Conservation (phyloP, 1,284 basidiomycete genomes). For the Ustilago hordei region DNA sequence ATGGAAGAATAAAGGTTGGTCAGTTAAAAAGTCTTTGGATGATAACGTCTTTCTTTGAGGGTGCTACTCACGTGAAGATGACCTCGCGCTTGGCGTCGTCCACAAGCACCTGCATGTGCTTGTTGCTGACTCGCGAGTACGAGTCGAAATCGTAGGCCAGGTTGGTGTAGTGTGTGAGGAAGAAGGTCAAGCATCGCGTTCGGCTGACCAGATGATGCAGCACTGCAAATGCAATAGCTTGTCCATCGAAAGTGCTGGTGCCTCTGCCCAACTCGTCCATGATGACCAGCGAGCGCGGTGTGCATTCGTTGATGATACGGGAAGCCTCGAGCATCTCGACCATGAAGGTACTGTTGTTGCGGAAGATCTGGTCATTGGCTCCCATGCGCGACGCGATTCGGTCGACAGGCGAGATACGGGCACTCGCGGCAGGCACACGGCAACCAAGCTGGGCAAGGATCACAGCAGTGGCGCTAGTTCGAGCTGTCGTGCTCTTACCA, state of each 20-base stretch:
- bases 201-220: constrained; percentile 65
- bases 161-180: constrained; percentile 68
- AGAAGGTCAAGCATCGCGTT: constrained; percentile 68
- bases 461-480: constrained; percentile 95
- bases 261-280: constrained; percentile 70
- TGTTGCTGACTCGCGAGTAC: constrained; percentile 66
- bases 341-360: constrained; percentile 69
- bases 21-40: constrained; percentile 5
- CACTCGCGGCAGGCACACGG: constrained; percentile 87
- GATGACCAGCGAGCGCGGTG: constrained; percentile 68
- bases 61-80: constrained; percentile 63
- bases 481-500: constrained; percentile 75
- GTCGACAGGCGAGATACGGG: constrained; percentile 88
- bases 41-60: neutral
- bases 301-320: constrained; percentile 67
- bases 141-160: constrained; percentile 63
- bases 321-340: constrained; percentile 69
- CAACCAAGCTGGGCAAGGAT: constrained; percentile 99
- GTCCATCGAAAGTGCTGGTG: constrained; percentile 69
- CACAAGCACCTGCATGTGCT: constrained; percentile 69
- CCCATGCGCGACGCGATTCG: constrained; percentile 97
- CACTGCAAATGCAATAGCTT: constrained; percentile 68
- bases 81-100: constrained; percentile 66
- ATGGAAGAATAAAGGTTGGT: constrained; percentile 2
- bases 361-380: constrained; percentile 73